Base-by-base conservation (phyloP, 164 flowering plant species). In the Liquidambar formosana region DNA sequence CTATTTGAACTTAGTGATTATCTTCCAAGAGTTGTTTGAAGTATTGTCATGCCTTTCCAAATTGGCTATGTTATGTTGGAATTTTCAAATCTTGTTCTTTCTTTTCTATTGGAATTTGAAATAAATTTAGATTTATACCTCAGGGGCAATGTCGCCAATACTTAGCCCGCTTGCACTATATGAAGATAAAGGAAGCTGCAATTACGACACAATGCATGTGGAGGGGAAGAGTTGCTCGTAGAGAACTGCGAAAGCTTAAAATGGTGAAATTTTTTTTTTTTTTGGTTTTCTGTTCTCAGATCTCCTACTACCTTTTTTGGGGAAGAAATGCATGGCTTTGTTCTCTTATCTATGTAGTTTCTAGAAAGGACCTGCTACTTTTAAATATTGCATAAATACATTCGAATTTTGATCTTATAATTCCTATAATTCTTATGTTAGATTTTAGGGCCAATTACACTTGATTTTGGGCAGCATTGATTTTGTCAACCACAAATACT, bases 191-290 rank as follows among this genome's bases (percentile, higher is more conserved):
- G 85, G 88, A 87, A 79, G 98, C 97, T 13, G 83, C 94, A 64
- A 80, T 93, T 57, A 75, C 81, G 44, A 90, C 94, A 63, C 99
- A 96, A 69, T 90, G 94, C 89, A 95, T 95, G 10, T 96, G 97
- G 98, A 87, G 99, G 80, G 95, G 84, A 64, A 89, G 44, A 79
- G 88, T 84, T 78, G 99, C 98, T 67, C 89, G 96, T 59, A 82
- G 33, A 72, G 98, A 96, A 78, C 80, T 96, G 78, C 87, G 89
- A 65, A 88, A 88, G 63, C 96, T 96, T 69, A 96, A 93, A 84
- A 89, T 88, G 99, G 99, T 96, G 63, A 83, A 47, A 19, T 57
- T 51, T 65, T 56, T n/a, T 53, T 76, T 56, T 73, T n/a, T n/a
- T n/a, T n/a, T n/a, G 47, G 48, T 38, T 59, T 43, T 74, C 6